Conservation (phyloP, 169 alveolate genomes). For the Amoebophrya sp. region DNA sequence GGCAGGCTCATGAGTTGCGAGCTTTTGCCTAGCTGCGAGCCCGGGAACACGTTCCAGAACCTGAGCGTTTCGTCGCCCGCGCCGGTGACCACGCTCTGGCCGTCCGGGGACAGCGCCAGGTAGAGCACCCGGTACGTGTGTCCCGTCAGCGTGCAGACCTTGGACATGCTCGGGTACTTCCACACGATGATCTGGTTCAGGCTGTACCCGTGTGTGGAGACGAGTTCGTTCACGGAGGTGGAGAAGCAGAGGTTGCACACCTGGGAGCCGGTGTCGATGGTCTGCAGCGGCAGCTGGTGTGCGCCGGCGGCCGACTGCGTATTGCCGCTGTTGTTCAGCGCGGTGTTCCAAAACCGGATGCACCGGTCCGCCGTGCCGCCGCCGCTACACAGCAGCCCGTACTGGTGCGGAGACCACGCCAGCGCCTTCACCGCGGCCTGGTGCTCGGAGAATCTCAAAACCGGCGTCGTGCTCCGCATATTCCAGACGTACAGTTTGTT, state of each 20-base stretch:
- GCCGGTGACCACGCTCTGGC: slow-evolving; percentile 81
- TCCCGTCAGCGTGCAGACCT: slow-evolving; percentile 51
- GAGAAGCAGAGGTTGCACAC: slow-evolving; percentile 89
- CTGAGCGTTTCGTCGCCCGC: slow-evolving; percentile 89
- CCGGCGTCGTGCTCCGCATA: slow-evolving; percentile 28
- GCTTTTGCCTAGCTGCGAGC: no score
- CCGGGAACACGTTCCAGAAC: slow-evolving; percentile 77
- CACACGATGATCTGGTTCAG: slow-evolving; percentile 80
- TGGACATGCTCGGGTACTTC: slow-evolving; percentile 77
- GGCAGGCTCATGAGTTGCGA: no score
- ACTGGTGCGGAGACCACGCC: slow-evolving; percentile 92
- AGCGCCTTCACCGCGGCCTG: slow-evolving; percentile 67
- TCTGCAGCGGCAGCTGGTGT: background rate
- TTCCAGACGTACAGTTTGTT: slow-evolving; percentile 80
- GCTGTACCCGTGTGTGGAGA: slow-evolving; percentile 89
- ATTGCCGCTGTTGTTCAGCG: slow-evolving; percentile 35
- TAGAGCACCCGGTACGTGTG: slow-evolving; percentile 89
- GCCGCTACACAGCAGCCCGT: slow-evolving; percentile 81
- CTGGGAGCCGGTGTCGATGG: background rate
- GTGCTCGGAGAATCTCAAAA: slow-evolving; percentile 33
- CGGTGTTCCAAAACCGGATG: slow-evolving; percentile 87
- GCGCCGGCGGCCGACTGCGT: slow-evolving; percentile 20
- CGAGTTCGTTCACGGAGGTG: slow-evolving; percentile 74
- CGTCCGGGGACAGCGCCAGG: slow-evolving; percentile 84
- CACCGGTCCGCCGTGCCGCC: slow-evolving; percentile 95